phyloP scores from a whole-genome alignment of 192 early-diverging fungal genomes.

The Gamsiella multidivaricata region DNA sequence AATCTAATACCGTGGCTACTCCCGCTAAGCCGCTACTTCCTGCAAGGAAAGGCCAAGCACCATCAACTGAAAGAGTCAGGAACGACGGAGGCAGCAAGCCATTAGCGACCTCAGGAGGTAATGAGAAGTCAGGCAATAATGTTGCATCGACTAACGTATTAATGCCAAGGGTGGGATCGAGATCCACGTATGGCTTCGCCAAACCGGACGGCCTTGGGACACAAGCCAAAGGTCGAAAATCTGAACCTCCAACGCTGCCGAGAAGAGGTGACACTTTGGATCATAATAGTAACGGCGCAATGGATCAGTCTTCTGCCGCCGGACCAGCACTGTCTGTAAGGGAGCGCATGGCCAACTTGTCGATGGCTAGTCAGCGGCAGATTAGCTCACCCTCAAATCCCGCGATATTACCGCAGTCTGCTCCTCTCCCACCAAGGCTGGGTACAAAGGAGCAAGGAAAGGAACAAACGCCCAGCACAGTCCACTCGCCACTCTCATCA shows the following conservation, averaged over 20 bases:
- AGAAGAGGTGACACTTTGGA: slow-evolving; percentile 23
- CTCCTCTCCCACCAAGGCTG: slow-evolving; percentile 31
- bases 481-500: slow-evolving; percentile 40
- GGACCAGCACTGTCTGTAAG: slow-evolving; percentile 24
- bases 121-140: background rate
- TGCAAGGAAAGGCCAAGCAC: slow-evolving; percentile 10
- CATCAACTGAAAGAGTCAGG: slow-evolving; percentile 5
- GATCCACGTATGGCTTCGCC: slow-evolving; percentile 4
- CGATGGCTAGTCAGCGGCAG: slow-evolving; percentile 17
- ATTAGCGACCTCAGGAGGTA: background rate
- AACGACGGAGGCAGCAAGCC: background rate
- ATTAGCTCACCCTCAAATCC: slow-evolving; percentile 1
- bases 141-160: slow-evolving; percentile 3
- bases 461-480: background rate
- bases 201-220: background rate
- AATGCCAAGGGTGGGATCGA: slow-evolving; percentile 15
- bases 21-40: slow-evolving; percentile 10
- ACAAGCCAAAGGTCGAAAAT: no score
- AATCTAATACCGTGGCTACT: background rate
- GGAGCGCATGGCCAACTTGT: slow-evolving; percentile 43
- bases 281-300: background rate
- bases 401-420: background rate
- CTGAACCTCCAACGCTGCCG: slow-evolving; percentile 33
- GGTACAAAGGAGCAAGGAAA: slow-evolving; percentile 2
- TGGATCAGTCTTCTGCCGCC: background rate